Base-by-base conservation (phyloP, 805 yeast species). In the Ogataea allantospora region DNA sequence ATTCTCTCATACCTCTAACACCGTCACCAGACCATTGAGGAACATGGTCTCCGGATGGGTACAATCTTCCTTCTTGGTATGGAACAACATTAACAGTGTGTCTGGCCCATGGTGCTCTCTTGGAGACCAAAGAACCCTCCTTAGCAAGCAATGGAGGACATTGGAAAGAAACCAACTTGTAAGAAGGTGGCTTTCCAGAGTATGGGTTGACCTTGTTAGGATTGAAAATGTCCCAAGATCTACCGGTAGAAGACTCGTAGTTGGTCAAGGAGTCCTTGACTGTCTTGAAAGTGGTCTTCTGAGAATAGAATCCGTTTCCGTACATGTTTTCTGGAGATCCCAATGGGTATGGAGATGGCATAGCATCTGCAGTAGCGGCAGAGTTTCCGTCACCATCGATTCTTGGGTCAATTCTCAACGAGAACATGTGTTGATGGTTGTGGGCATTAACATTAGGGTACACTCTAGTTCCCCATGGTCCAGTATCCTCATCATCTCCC, bases 61-160 rank as follows among this genome's bases (percentile, higher is more conserved):
- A 83, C 37, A 83, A 60, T 65, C 84, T 75, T 47, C 80, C 85
- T 55, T 83, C 89, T 49, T 71, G 60, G 63, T 80, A 84, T 42
- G 84, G 86, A 48, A 84, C 73, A 46, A 83, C 91, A 48, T 78
- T 75, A 44, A 82, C 72, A 9, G 81, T 64, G 55, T 78, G 68
- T 28, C 70, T 73, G 18, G 89, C 86, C 87, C 89, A 84, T 43
- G 84, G 84, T 23, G 93, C 93, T 68, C 95, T 78, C 67, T 84
- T 84, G 50, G 78, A 68, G 29, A 83, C 88, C 49, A 83, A 66
- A 3, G 89, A 80, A 36, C 85, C 86, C 40, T 75, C 80, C 58
- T 80, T 75, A 22, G 91, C 88, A 58, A 83, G 70, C 46, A 83
- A 71, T 46, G 82, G 80, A 24, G 91, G 82, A 53, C 83, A 71